These are phyloP conservation scores for Carex arenaria DNA, from an alignment of 202 grass and related monocot species.

Conservation along the genomic window DNA sequence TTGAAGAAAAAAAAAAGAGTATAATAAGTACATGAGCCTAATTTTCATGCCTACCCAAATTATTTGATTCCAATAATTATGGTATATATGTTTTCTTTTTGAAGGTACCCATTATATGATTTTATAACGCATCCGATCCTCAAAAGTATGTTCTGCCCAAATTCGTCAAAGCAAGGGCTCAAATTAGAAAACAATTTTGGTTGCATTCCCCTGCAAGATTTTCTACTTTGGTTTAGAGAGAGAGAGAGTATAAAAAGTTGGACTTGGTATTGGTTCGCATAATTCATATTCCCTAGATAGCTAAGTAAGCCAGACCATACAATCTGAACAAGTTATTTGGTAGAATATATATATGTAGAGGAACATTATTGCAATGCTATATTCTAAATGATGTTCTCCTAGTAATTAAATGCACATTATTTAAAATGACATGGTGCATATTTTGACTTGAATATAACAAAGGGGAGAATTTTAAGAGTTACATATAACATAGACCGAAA, in stretches of 20 bases:
- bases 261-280: not conserved
- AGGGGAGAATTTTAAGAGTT: not conserved
- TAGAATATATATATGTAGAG: not conserved
- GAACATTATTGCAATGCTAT: not conserved
- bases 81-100: not conserved
- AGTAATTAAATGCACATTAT: not conserved
- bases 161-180: not conserved
- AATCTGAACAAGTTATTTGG: constrained; percentile 11
- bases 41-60: not conserved
- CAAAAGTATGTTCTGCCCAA: not conserved
- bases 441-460: not conserved
- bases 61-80: not conserved
- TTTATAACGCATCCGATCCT: constrained; percentile 1
- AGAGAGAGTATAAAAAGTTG: not conserved
- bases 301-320: not conserved
- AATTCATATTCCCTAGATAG: constrained; percentile 7
- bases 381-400: not conserved
- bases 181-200: constrained; percentile 5
- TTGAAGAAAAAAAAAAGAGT: not conserved
- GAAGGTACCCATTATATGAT: not conserved
- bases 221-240: not conserved
- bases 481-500: too few relatives aligned
- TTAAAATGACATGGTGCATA: not conserved
- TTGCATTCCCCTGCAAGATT: constrained; percentile 5
- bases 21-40: not conserved